Evolutionary conservation across 352 stramenopile species (phyloP).

Genomic region (Pythium phragmiticola): DNA sequence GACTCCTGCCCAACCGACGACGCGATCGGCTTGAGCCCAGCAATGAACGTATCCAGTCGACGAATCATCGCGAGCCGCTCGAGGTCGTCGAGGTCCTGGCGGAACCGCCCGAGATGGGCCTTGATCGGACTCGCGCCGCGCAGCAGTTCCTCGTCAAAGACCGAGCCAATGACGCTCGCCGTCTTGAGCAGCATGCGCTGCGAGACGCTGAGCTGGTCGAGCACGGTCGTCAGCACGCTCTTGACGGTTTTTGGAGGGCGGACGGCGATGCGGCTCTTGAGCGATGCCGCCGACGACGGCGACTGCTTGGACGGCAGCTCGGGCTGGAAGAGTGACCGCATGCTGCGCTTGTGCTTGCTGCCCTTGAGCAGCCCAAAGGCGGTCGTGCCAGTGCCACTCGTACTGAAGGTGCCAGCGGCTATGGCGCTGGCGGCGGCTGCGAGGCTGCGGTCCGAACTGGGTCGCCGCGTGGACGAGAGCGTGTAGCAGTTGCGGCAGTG

Average conservation of each 20-base stretch:
- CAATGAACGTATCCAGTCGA: constrained; percentile 74
- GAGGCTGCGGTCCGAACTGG: constrained; percentile 56
- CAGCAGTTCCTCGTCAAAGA: constrained; percentile 78
- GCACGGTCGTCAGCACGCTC: constrained; percentile 77
- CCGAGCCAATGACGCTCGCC: constrained; percentile 70
- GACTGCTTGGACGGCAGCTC: constrained; percentile 25
- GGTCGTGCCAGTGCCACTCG: neutral
- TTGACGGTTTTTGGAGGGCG: constrained; percentile 77
- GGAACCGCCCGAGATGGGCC: constrained; percentile 63
- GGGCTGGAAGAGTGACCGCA: constrained; percentile 65
- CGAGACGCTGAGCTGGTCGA: constrained; percentile 81
- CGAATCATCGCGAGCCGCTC: constrained; percentile 78
- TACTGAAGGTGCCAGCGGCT: constrained; percentile 18
- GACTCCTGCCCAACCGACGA: neutral
- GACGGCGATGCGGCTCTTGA: constrained; percentile 73
- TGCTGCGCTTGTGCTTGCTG: constrained; percentile 36
- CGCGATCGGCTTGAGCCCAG: constrained; percentile 37
- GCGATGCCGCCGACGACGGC: constrained; percentile 27
- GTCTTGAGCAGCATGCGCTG: constrained; percentile 89
- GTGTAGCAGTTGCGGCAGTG: constrained; percentile 80
- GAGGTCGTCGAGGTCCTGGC: constrained; percentile 68
- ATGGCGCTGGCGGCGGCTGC: constrained; percentile 27
- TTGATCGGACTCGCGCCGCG: constrained; percentile 68
- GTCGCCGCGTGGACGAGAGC: constrained; percentile 60
- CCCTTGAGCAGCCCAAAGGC: neutral